These are phyloP conservation scores for Luzula sylvatica DNA, from an alignment of 176 grass and related monocot genomes.

Conservation along the genomic window DNA sequence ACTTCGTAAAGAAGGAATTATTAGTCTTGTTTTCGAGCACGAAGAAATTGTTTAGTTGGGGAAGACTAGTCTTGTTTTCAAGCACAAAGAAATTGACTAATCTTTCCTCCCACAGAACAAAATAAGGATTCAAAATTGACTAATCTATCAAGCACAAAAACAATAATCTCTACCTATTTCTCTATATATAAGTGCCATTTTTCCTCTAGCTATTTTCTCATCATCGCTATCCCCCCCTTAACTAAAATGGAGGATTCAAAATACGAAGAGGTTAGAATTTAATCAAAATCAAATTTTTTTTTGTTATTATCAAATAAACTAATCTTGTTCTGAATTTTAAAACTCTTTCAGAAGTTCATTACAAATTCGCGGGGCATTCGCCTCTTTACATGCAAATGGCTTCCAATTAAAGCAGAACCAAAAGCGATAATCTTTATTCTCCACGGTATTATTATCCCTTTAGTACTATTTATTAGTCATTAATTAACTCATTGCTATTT, in stretches of 20 bases:
- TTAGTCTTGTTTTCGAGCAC: too few relatives aligned
- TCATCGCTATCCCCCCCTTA: background rate
- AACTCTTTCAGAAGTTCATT: conserved; percentile 36
- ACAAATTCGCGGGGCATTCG: conserved; percentile 28
- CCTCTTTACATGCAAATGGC: conserved; percentile 56
- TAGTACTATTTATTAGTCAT: background rate
- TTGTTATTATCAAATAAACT: too few relatives aligned
- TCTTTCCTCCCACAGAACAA: too few relatives aligned
- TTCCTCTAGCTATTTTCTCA: background rate
- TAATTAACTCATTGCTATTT: background rate
- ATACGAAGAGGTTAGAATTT: conserved; percentile 20
- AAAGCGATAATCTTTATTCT: conserved; percentile 55
- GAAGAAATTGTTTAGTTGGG: too few relatives aligned
- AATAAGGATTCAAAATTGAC: too few relatives aligned
- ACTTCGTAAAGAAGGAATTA: too few relatives aligned
- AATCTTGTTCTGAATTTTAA: background rate
- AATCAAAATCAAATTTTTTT: too few relatives aligned
- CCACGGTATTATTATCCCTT: conserved; percentile 25
- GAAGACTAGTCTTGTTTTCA: too few relatives aligned
- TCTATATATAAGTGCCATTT: too few relatives aligned
- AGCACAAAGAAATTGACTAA: too few relatives aligned
- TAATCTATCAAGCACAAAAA: too few relatives aligned
- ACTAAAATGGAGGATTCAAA: background rate
- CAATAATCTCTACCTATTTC: too few relatives aligned
- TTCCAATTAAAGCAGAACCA: conserved; percentile 13